Conservation (phyloP, 2,329 filamentous ascomycete species). For the Cryphonectria nitschkei region DNA sequence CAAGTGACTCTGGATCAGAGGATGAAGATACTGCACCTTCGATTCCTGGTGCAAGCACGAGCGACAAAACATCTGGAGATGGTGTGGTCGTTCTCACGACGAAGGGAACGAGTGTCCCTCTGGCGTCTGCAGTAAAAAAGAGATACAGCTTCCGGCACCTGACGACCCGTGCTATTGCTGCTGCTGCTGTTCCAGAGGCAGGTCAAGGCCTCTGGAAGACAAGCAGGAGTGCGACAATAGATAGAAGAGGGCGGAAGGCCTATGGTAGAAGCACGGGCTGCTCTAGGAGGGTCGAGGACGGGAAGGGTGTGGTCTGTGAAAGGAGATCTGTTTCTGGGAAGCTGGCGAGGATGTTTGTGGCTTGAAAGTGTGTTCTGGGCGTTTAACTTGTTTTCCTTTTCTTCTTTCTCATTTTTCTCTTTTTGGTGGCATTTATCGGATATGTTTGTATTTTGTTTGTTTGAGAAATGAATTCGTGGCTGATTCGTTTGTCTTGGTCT, state of each 20-base stretch:
- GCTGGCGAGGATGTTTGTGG: constrained; percentile 1
- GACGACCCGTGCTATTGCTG: background rate
- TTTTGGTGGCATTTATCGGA: too few species aligned
- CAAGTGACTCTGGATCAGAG: background rate
- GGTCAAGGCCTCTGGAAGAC: background rate
- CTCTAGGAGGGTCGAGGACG: background rate
- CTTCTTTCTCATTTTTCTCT: background rate
- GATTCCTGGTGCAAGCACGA: background rate
- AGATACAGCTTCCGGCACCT: background rate
- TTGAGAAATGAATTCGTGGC: too few species aligned
- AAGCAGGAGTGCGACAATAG: too few species aligned
- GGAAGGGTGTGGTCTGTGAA: background rate
- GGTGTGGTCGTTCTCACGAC: background rate
- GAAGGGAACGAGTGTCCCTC: background rate
- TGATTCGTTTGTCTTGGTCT: too few species aligned
- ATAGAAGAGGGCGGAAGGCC: background rate
- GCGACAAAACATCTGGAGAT: background rate
- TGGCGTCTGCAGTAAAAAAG: background rate
- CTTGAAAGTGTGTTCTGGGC: background rate
- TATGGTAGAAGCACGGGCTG: background rate
- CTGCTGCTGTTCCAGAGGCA: background rate
- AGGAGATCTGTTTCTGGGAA: background rate
- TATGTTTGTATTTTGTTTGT: background rate
- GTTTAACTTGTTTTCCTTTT: background rate
- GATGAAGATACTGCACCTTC: background rate